These are phyloP conservation scores for Hevea brasiliensis DNA, from an alignment of 345 rosid genomes.

Conservation along the genomic window DNA sequence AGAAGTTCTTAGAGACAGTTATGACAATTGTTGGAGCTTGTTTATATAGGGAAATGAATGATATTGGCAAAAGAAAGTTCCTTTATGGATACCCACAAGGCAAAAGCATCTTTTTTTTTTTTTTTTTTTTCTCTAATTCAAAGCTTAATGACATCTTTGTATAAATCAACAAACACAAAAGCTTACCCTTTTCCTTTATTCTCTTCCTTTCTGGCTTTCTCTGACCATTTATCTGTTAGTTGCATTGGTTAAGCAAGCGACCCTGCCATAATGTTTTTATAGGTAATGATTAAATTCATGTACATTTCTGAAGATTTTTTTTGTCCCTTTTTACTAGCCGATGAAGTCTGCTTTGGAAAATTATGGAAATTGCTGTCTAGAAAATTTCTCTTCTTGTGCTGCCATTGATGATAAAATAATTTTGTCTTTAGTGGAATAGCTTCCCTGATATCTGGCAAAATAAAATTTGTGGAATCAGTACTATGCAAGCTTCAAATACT, in stretches of 20 bases:
- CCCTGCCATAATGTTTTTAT: no score
- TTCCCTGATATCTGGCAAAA: neutral
- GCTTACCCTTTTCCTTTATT: neutral
- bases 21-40: neutral
- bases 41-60: neutral
- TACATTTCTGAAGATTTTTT: no score
- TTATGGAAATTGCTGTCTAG: neutral
- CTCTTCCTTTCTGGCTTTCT: neutral
- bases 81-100: conserved; percentile 4
- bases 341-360: neutral
- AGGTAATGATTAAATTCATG: neutral
- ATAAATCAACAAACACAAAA: neutral
- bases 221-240: neutral
- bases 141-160: neutral
- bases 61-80: neutral
- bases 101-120: neutral
- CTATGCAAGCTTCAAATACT: neutral
- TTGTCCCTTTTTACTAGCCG: neutral
- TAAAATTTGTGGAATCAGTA: neutral
- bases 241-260: neutral
- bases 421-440: no score
- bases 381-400: neutral
- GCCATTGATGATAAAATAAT: neutral
- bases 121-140: neutral
- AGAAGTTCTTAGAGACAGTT: neutral